phyloP scores from a whole-genome alignment of 2,329 filamentous ascomycete species.

The Orbilia quercus region DNA sequence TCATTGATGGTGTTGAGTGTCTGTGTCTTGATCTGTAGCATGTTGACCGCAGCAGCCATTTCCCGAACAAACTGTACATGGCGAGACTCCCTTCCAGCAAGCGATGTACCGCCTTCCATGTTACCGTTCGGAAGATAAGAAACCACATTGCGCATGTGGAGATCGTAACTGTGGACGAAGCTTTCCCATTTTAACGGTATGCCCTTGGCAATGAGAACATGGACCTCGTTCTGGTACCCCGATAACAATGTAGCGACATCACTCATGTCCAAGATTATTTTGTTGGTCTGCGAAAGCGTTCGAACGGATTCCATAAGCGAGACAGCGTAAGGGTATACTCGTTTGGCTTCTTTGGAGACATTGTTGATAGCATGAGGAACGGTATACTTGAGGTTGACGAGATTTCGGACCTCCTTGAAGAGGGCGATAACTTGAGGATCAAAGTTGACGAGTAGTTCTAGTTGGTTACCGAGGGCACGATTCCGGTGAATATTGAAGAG shows the following conservation, averaged over 20 bases:
- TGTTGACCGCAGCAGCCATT: constrained; percentile 85
- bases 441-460: constrained; percentile 95
- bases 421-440: constrained; percentile 96
- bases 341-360: constrained; percentile 97
- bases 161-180: constrained; percentile 95
- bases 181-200: constrained; percentile 95
- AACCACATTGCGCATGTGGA: constrained; percentile 77
- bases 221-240: constrained; percentile 91
- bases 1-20: constrained; percentile 81
- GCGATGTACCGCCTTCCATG: constrained; percentile 68
- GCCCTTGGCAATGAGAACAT: constrained; percentile 83
- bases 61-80: constrained; percentile 97
- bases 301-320: constrained; percentile 99
- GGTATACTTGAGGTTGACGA: constrained; percentile 93
- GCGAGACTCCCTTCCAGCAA: constrained; percentile 79
- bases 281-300: constrained; percentile 87
- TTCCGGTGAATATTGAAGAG: constrained; percentile 91
- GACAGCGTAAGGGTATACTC: constrained; percentile 96
- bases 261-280: constrained; percentile 84
- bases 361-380: constrained; percentile 95
- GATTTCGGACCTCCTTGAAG: constrained; percentile 97
- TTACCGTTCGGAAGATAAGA: constrained; percentile 69
- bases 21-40: constrained; percentile 87
- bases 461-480: constrained; percentile 85
- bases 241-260: constrained; percentile 88